Base-by-base conservation (phyloP, 1,284 basidiomycete species). In the Neonothopanus nambi region DNA sequence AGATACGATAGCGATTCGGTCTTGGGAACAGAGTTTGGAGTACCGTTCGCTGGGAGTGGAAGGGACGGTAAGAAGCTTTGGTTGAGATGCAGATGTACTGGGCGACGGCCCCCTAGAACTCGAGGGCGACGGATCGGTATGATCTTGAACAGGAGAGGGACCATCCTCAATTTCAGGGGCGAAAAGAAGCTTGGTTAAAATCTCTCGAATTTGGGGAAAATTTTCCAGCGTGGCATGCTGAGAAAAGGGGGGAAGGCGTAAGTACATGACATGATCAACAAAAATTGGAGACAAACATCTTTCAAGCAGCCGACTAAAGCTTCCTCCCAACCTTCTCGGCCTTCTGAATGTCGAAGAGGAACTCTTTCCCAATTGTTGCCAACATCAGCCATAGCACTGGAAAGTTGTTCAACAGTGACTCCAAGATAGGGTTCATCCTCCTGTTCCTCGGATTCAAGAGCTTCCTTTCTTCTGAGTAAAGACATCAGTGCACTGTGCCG, bases 221-320 rank as follows among this genome's bases (percentile, higher is more conserved):
- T 84, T 88, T 20, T 81, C 73, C 3, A 85, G 63, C 17, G 83
- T 92, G 4, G 91, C 93, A 59, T 94, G 89, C 87, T 93, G 62
- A 18, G 61, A n/a, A n/a, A n/a, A n/a, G 40, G 18, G 40, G 17
- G 33, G n/a, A 33, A 20, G 67, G 57, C 17, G 52, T 47, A 38
- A 49, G n/a, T 38, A 54, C 24, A 42, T 51, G 24, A 17, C 23
- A 23, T n/a, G 38, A 30, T 18, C 51, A 11, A 45, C 28, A 36
- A 28, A 28, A 57, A 36, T 24, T 33, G 33, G 52, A 41, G 18
- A 79, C 90, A 59, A 61, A 93, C 91, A 66, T 94, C 92, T 80
- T 93, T 93, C 42, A 97, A 70, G 65, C 91, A 94, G 21, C 94
- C 94, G 30, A 95, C 74, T 33, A 97, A 74, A 9, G 88, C 87